phyloP scores from a whole-genome alignment of 2,329 filamentous ascomycete genomes.

The Gnomoniopsis sp. region DNA sequence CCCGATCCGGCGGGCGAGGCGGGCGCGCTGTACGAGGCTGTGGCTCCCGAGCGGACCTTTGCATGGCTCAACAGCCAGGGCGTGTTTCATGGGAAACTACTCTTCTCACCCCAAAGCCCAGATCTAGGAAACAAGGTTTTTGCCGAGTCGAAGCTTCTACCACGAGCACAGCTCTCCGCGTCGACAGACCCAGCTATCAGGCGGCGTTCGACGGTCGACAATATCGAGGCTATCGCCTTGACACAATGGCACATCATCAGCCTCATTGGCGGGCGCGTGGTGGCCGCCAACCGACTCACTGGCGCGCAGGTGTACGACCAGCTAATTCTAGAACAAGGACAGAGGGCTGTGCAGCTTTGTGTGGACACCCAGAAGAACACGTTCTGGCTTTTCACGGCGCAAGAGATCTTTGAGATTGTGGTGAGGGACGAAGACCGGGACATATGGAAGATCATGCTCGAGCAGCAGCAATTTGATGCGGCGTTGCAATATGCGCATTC shows the following conservation, averaged over 20 bases:
- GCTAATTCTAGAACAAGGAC: constrained; percentile 73
- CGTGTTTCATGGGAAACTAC: constrained; percentile 79
- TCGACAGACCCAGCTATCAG: constrained; percentile 63
- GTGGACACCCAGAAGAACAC: constrained; percentile 94
- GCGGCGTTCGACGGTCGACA: constrained; percentile 64
- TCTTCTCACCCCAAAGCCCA: constrained; percentile 48
- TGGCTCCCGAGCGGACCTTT: constrained; percentile 67
- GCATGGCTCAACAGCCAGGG: constrained; percentile 90
- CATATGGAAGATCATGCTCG: constrained; percentile 91
- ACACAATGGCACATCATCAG: constrained; percentile 92
- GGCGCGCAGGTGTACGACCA: constrained; percentile 86
- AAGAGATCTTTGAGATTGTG: constrained; percentile 92
- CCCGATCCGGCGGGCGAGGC: constrained; percentile 62
- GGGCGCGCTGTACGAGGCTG: constrained; percentile 48
- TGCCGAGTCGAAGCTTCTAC: constrained; percentile 72
- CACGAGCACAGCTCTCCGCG: constrained; percentile 66
- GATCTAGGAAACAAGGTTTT: constrained; percentile 74
- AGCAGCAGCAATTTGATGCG: constrained; percentile 81
- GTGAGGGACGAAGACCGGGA: constrained; percentile 87
- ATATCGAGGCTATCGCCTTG: constrained; percentile 75
- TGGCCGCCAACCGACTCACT: constrained; percentile 83
- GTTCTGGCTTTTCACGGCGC: constrained; percentile 90
- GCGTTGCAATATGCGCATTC: constrained; percentile 84
- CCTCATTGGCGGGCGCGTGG: constrained; percentile 76
- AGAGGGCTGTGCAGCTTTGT: constrained; percentile 77